Conservation (phyloP, 495 filamentous ascomycete genomes). For the Tetracladium setigerum region DNA sequence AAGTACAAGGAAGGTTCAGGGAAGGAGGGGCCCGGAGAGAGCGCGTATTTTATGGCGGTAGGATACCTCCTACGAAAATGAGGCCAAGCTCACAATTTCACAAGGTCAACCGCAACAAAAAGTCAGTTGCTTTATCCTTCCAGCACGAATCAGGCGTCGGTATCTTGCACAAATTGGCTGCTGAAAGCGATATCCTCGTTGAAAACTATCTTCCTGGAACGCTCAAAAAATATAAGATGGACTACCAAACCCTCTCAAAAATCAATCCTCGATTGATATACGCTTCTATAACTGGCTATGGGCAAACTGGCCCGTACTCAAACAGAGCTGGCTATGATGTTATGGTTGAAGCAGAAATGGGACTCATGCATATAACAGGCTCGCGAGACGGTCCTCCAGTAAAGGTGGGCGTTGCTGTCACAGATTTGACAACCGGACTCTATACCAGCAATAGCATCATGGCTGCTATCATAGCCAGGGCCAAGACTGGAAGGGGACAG, state of each 20-base stretch:
- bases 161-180: slow-evolving; percentile 77
- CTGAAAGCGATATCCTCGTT: slow-evolving; percentile 84
- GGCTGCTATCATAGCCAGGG: slow-evolving; percentile 76
- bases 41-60: slow-evolving; percentile 88
- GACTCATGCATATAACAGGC: slow-evolving; percentile 97
- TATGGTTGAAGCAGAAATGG: slow-evolving; percentile 98
- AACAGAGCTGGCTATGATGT: slow-evolving; percentile 93
- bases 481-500: slow-evolving; percentile 66
- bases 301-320: slow-evolving; percentile 89
- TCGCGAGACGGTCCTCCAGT: slow-evolving; percentile 81
- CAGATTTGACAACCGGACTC: slow-evolving; percentile 90
- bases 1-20: slow-evolving; percentile 52
- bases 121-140: slow-evolving; percentile 86
- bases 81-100: not conserved
- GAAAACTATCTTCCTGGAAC: slow-evolving; percentile 94
- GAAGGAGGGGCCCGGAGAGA: slow-evolving; percentile 74
- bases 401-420: slow-evolving; percentile 95
- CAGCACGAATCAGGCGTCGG: slow-evolving; percentile 73
- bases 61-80: not conserved
- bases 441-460: slow-evolving; percentile 97
- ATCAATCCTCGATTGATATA: slow-evolving; percentile 75
- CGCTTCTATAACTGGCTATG: slow-evolving; percentile 59
- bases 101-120: slow-evolving; percentile 94
- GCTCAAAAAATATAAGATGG: slow-evolving; percentile 85
- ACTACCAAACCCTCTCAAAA: slow-evolving; percentile 67